Evolutionary conservation across 2,329 filamentous ascomycete species (phyloP).

Genomic region (Bipolaris sorokiniana): DNA sequence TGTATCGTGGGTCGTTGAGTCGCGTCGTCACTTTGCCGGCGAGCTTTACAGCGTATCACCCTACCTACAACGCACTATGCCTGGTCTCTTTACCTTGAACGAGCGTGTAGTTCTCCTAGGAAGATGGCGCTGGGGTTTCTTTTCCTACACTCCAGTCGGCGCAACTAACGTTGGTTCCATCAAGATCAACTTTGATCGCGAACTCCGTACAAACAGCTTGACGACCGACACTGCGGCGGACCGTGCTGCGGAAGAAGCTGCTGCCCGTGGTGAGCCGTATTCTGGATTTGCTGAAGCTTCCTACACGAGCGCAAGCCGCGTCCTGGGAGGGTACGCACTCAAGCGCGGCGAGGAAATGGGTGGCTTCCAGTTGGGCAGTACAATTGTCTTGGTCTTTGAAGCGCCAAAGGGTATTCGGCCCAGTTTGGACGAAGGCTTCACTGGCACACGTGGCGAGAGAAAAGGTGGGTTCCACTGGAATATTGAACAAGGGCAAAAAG

Average conservation of each 20-base stretch:
- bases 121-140: slow-evolving; percentile 96
- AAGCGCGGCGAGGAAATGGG: slow-evolving; percentile 95
- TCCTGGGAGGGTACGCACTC: slow-evolving; percentile 83
- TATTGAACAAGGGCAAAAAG: slow-evolving; percentile 82
- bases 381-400: slow-evolving; percentile 95
- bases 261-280: slow-evolving; percentile 77
- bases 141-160: slow-evolving; percentile 92
- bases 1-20: slow-evolving; percentile 92
- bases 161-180: slow-evolving; percentile 98
- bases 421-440: slow-evolving; percentile 63
- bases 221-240: slow-evolving; percentile 93
- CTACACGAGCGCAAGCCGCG: slow-evolving; percentile 76
- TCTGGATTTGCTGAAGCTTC: slow-evolving; percentile 92
- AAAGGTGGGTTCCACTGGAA: slow-evolving; percentile 82
- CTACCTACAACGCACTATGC: slow-evolving; percentile 89
- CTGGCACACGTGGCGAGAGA: slow-evolving; percentile 51
- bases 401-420: slow-evolving; percentile 71
- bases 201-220: slow-evolving; percentile 90
- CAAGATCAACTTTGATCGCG: slow-evolving; percentile 93
- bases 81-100: slow-evolving; percentile 94
- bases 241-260: slow-evolving; percentile 79
- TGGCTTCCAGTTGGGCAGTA: slow-evolving; percentile 93
- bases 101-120: slow-evolving; percentile 93
- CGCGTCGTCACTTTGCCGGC: slow-evolving; percentile 94
- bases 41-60: slow-evolving; percentile 95